Percentiles rank a stretch among this genome's conserved stretches.
phyloP scores from a whole-genome alignment of 495 filamentous ascomycete genomes.

The Clohesyomyces aquaticus region DNA sequence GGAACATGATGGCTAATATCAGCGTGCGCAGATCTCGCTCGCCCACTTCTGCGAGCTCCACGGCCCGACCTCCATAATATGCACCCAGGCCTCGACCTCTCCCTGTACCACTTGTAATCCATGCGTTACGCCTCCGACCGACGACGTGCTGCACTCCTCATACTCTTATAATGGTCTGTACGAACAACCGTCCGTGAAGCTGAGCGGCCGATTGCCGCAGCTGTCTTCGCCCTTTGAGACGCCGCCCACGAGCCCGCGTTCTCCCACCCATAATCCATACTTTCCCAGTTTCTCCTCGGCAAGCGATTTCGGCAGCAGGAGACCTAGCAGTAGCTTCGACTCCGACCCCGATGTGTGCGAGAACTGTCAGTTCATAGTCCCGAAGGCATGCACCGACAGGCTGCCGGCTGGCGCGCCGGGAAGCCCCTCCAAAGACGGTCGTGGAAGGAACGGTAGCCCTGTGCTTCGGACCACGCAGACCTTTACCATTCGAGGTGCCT shows the following conservation, averaged over 20 bases:
- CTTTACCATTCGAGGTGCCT: constrained; percentile 40
- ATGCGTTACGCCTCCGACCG: constrained; percentile 45
- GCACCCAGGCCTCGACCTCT: constrained; percentile 83
- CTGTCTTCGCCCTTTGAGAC: constrained; percentile 57
- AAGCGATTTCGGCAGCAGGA: constrained; percentile 45
- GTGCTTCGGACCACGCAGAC: constrained; percentile 60
- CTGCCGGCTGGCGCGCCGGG: constrained; percentile 59
- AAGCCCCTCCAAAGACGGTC: constrained; percentile 55
- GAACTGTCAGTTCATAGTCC: constrained; percentile 62
- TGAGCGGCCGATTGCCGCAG: constrained; percentile 26
- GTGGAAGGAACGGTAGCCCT: constrained; percentile 58
- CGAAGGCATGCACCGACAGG: constrained; percentile 58
- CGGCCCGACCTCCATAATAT: constrained; percentile 92
- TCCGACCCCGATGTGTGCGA: constrained; percentile 61
- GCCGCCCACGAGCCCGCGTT: constrained; percentile 63
- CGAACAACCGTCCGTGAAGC: constrained; percentile 31
- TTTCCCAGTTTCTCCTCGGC: constrained; percentile 47
- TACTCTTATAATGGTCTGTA: constrained; percentile 36
- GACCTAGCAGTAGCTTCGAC: constrained; percentile 44
- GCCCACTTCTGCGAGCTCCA: constrained; percentile 97
- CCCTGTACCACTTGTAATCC: constrained; percentile 75
- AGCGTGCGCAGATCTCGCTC: constrained; percentile 71
- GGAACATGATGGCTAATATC: constrained; percentile 29
- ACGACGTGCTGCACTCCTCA: constrained; percentile 31
- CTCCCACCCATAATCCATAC: constrained; percentile 42